Conservation (phyloP, 2,329 filamentous ascomycete species). For the Ceratocystis ficicola region DNA sequence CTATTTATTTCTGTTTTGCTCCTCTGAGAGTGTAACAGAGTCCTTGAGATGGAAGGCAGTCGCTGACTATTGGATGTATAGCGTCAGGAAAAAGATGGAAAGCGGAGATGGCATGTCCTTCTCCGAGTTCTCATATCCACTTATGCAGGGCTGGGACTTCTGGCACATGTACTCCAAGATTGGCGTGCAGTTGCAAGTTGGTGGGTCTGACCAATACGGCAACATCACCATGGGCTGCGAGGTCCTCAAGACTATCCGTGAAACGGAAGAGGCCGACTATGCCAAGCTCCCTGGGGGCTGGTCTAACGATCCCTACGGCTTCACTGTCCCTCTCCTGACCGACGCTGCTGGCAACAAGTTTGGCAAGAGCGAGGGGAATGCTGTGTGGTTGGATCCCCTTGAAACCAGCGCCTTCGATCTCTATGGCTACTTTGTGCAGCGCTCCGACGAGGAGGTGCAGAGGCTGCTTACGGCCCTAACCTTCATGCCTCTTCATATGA, state of each 20-base stretch:
- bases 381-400: slow-evolving; percentile 76
- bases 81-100: slow-evolving; percentile 69
- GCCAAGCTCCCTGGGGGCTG: slow-evolving; percentile 33
- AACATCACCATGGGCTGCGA: slow-evolving; percentile 91
- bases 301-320: slow-evolving; percentile 56
- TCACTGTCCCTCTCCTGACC: slow-evolving; percentile 83
- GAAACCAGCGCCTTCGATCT: slow-evolving; percentile 75
- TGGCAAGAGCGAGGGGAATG: slow-evolving; percentile 88
- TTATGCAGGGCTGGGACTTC: slow-evolving; percentile 95
- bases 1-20: not conserved
- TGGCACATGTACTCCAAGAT: slow-evolving; percentile 65
- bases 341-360: slow-evolving; percentile 80
- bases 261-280: slow-evolving; percentile 39
- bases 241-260: slow-evolving; percentile 62
- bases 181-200: slow-evolving; percentile 73
- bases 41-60: not conserved
- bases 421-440: slow-evolving; percentile 80
- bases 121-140: slow-evolving; percentile 82
- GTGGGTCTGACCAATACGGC: slow-evolving; percentile 89
- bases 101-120: slow-evolving; percentile 87
- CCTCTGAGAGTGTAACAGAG: not conserved
- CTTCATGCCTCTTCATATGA: slow-evolving; percentile 62
- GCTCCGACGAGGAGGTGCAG: slow-evolving; percentile 70
- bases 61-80: slow-evolving; percentile 26
- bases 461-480: slow-evolving; percentile 79